Conservation (phyloP, 164 flowering plant species). For the Magnolia changhungtana region DNA sequence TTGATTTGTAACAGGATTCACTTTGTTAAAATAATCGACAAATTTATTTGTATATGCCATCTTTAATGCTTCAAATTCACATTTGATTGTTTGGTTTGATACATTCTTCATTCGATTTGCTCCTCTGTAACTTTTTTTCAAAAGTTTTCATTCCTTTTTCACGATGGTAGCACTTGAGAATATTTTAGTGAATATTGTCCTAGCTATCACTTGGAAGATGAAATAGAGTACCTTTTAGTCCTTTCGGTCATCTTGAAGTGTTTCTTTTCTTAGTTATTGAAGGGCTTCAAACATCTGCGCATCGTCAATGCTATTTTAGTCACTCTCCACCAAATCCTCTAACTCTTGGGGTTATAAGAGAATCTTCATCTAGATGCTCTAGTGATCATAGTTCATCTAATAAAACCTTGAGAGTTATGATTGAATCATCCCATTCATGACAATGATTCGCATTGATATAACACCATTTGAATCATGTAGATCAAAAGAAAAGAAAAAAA, state of each 20-base stretch:
- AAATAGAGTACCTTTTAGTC: background rate
- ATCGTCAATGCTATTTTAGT: background rate
- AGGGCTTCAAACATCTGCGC: background rate
- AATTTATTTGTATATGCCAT: background rate
- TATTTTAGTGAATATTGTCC: background rate
- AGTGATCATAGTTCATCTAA: background rate
- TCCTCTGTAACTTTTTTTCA: conserved; percentile 7
- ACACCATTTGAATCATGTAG: too few species aligned
- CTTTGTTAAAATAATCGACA: background rate
- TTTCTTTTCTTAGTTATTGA: background rate
- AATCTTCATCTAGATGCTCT: conserved; percentile 1
- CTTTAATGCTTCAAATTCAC: background rate
- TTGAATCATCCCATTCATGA: background rate
- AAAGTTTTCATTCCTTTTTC: conserved; percentile 3
- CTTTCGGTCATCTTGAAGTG: background rate
- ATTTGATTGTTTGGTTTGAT: background rate
- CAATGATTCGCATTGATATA: too few species aligned
- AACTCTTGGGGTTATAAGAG: background rate
- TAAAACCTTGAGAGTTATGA: background rate
- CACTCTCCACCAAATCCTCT: background rate
- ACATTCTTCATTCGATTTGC: background rate
- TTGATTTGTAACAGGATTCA: background rate
- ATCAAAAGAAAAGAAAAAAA: too few species aligned
- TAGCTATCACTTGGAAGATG: background rate
- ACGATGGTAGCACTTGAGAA: background rate